Conservation (phyloP, 495 filamentous ascomycete species). For the Aspergillus diversus region DNA sequence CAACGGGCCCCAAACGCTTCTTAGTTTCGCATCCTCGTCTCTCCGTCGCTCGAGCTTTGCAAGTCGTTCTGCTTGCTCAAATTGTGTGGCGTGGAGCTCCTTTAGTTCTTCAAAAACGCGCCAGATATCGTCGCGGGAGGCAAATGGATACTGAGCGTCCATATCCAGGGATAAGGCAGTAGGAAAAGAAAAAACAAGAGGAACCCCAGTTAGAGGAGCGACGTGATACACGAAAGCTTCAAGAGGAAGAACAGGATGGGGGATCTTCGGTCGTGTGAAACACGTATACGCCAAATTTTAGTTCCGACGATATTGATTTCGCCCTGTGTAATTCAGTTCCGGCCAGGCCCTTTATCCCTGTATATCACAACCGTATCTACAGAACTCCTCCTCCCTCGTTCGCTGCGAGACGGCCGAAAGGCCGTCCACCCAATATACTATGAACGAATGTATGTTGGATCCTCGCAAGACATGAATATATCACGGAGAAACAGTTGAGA, state of each 20-base stretch:
- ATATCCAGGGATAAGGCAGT: constrained; percentile 38
- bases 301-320: neutral
- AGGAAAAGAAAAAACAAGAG: neutral
- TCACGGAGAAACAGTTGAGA: neutral
- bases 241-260: constrained; percentile 5
- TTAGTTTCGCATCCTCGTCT: constrained; percentile 79
- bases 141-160: constrained; percentile 67
- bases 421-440: constrained; percentile 47
- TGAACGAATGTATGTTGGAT: constrained; percentile 25
- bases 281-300: constrained; percentile 13
- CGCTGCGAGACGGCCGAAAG: constrained; percentile 50
- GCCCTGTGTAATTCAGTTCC: neutral
- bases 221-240: constrained; percentile 19
- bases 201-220: constrained; percentile 17
- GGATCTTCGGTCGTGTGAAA: constrained; percentile 5
- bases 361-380: constrained; percentile 21
- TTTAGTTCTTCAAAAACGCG: constrained; percentile 86
- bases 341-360: neutral
- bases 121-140: constrained; percentile 79
- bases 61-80: constrained; percentile 80
- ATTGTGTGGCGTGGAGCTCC: constrained; percentile 76
- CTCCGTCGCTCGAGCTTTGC: constrained; percentile 78
- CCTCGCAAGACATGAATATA: constrained; percentile 26
- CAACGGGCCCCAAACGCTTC: constrained; percentile 78
- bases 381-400: constrained; percentile 41